Percentiles rank a stretch among this genome's conserved stretches.
Conservation (phyloP, 73 alveolate genomes). For the Paramecium octaurelia region DNA sequence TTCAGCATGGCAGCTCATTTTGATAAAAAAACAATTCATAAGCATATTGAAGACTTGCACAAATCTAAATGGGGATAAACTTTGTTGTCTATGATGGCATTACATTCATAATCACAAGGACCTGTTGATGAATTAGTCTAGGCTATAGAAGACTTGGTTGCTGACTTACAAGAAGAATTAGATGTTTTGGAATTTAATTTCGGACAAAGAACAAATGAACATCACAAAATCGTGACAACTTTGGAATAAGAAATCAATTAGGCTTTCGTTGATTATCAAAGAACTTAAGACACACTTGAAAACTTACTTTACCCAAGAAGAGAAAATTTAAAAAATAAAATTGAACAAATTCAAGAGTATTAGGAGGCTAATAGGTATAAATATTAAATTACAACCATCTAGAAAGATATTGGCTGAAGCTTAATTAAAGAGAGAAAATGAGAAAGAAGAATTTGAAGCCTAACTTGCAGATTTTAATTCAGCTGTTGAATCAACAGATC, state of each 20-base stretch:
- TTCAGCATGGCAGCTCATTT: neutral
- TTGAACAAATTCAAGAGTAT: neutral
- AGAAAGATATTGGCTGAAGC: neutral
- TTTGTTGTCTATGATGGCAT: constrained; percentile 28
- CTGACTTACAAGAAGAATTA: constrained; percentile 4
- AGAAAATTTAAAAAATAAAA: neutral
- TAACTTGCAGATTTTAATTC: constrained; percentile 23
- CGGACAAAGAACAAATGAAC: neutral
- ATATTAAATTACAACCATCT: neutral
- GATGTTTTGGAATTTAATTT: constrained; percentile 9
- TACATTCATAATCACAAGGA: constrained; percentile 20
- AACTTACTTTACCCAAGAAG: constrained; percentile 23
- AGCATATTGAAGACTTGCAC: constrained; percentile 7
- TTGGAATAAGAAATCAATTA: neutral
- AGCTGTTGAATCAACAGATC: constrained; percentile 15
- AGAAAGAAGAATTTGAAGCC: neutral
- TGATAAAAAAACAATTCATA: neutral
- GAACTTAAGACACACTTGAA: constrained; percentile 15
- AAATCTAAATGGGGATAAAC: constrained; percentile 37
- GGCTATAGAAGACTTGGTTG: neutral
- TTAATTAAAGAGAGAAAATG: constrained; percentile 25
- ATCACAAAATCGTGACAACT: neutral
- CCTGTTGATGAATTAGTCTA: constrained; percentile 14
- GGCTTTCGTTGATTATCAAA: neutral
- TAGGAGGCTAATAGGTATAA: constrained; percentile 40